These are phyloP conservation scores for Ricinus communis DNA, from an alignment of 345 rosid genomes.

Conservation along the genomic window DNA sequence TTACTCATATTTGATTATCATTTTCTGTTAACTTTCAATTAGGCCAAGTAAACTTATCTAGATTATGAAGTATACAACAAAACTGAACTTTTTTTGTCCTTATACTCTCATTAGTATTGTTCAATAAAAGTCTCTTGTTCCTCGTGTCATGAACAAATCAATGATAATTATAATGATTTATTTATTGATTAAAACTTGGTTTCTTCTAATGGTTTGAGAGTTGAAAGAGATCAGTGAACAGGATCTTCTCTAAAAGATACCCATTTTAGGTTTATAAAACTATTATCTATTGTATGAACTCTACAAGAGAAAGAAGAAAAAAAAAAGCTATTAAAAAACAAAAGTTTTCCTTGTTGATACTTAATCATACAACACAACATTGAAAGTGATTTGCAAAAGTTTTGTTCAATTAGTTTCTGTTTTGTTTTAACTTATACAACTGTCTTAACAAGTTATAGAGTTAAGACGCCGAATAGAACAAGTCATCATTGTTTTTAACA, in stretches of 20 bases:
- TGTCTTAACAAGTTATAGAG: neutral
- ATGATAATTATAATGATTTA: too few relatives aligned
- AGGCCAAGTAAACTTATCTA: too few relatives aligned
- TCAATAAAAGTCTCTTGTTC: too few relatives aligned
- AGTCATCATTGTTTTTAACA: constrained; percentile 45
- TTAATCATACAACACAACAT: neutral
- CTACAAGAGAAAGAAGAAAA: constrained; percentile 7
- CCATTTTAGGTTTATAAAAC: neutral
- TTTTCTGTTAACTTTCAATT: too few relatives aligned
- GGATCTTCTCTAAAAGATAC: neutral
- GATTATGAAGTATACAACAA: too few relatives aligned
- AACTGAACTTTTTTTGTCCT: too few relatives aligned
- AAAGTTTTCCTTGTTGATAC: neutral
- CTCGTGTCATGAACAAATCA: too few relatives aligned
- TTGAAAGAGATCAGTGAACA: too few relatives aligned
- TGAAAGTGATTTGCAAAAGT: constrained; percentile 23
- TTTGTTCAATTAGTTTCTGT: neutral
- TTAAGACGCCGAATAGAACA: constrained; percentile 45
- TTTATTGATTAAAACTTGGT: too few relatives aligned
- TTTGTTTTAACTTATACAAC: constrained; percentile 3
- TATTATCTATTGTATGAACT: constrained; percentile 5
- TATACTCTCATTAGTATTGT: too few relatives aligned
- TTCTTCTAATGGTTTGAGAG: too few relatives aligned
- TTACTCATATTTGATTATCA: too few relatives aligned
- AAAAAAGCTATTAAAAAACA: neutral